phyloP scores from a whole-genome alignment of 208 protist genomes.

The Trypanosoma rangeli region DNA sequence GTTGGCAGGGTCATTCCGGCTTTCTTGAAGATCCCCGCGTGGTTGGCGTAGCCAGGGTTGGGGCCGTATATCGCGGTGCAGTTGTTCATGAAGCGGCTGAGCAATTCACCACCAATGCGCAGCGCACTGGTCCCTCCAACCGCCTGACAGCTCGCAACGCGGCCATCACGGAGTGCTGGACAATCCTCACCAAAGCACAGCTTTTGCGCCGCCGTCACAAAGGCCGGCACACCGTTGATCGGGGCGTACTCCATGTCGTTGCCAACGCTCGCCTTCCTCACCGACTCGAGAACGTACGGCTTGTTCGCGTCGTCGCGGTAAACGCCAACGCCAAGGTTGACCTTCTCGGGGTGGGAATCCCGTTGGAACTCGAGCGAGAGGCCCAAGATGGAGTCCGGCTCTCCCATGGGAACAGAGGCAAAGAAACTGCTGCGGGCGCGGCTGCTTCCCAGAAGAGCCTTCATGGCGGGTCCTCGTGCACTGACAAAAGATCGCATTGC shows the following conservation, averaged over 20 bases:
- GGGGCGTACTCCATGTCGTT: conserved; percentile 94
- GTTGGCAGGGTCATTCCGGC: conserved; percentile 37
- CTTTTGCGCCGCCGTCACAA: conserved; percentile 62
- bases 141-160: conserved; percentile 78
- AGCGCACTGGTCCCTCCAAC: conserved; percentile 85
- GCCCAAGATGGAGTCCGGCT: conserved; percentile 75
- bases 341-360: conserved; percentile 89
- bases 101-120: conserved; percentile 62
- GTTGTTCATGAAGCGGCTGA: conserved; percentile 36
- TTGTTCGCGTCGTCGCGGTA: conserved; percentile 94
- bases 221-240: conserved; percentile 89
- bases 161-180: conserved; percentile 35
- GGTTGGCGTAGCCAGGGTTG: conserved; percentile 78
- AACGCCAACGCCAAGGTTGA: conserved; percentile 97
- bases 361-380: conserved; percentile 52
- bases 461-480: background rate
- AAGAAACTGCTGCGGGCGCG: conserved; percentile 37
- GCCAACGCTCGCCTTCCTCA: conserved; percentile 71
- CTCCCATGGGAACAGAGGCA: conserved; percentile 41
- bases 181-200: conserved; percentile 89
- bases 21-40: conserved; percentile 63
- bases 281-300: conserved; percentile 90
- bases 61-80: conserved; percentile 56
- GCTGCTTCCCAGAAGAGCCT: background rate
- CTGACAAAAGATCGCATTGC: conserved; percentile 10